Percentiles rank a stretch among this genome's conserved stretches.
Evolutionary conservation across 345 rosid species (phyloP).

Genomic region (Citrus glauca): DNA sequence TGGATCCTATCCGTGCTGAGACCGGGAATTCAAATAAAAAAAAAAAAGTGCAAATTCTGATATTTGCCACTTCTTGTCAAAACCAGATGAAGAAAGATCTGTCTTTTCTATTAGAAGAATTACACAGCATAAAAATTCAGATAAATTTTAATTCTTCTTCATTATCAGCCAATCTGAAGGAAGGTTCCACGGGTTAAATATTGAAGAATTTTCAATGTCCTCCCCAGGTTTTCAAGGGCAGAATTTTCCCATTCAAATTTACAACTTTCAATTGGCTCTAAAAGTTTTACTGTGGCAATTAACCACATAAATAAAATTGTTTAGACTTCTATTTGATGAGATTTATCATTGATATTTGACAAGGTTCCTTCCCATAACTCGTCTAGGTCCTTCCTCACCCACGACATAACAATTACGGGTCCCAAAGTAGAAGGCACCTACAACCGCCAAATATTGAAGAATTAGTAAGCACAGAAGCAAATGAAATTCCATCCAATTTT

Average conservation of each 20-base stretch:
- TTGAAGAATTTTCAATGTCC: conserved; percentile 7
- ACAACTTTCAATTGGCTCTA: conserved; percentile 20
- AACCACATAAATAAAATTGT: not conserved
- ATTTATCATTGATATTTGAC: conserved; percentile 47
- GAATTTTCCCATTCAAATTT: conserved; percentile 26
- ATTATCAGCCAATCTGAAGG: not conserved
- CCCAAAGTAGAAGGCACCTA: conserved; percentile 95
- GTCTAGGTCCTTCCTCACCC: conserved; percentile 70
- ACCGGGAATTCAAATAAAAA: too few species aligned
- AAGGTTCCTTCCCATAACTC: conserved; percentile 91
- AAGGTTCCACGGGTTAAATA: conserved; percentile 7
- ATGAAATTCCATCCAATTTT: not conserved
- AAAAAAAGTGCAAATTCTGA: not conserved
- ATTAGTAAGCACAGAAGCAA: not conserved
- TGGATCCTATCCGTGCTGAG: too few species aligned
- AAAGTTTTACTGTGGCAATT: not conserved
- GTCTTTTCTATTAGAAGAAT: not conserved
- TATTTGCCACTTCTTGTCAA: not conserved
- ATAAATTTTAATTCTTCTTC: conserved; percentile 3
- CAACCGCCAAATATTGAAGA: not conserved
- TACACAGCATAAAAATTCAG: not conserved
- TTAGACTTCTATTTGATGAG: conserved; percentile 69
- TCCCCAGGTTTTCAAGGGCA: conserved; percentile 10
- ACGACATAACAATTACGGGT: conserved; percentile 73
- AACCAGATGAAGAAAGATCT: not conserved